phyloP scores from a whole-genome alignment of 129 eudicot species.

The Solidago caesia region DNA sequence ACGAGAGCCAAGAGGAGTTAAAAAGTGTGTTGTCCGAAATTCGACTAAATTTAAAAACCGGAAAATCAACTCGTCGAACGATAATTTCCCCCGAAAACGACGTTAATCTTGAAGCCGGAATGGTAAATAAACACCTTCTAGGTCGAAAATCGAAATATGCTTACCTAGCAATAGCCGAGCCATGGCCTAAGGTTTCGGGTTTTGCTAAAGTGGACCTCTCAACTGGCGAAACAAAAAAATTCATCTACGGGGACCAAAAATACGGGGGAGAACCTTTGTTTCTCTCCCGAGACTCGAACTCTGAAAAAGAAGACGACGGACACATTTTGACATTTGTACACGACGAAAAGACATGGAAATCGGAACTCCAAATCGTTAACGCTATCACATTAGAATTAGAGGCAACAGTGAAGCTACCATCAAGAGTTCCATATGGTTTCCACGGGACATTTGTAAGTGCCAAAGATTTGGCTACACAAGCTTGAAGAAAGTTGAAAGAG shows the following conservation, averaged over 20 bases:
- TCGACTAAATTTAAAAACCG: constrained; percentile 42
- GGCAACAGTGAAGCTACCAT: constrained; percentile 48
- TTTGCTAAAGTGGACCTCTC: constrained; percentile 48
- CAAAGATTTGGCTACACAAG: constrained; percentile 41
- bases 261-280: constrained; percentile 59
- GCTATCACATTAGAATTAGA: constrained; percentile 43
- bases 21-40: constrained; percentile 50
- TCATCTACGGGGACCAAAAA: constrained; percentile 35
- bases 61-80: constrained; percentile 42
- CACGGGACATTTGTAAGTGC: constrained; percentile 51
- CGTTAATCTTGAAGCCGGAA: constrained; percentile 56
- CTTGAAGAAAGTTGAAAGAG: constrained; percentile 6
- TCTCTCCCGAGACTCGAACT: constrained; percentile 32
- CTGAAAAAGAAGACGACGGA: constrained; percentile 46
- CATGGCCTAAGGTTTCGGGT: constrained; percentile 65
- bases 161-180: constrained; percentile 52
- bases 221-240: constrained; percentile 41
- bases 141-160: constrained; percentile 49
- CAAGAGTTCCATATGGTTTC: constrained; percentile 56
- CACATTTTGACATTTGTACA: constrained; percentile 46
- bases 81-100: constrained; percentile 33
- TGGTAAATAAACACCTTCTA: constrained; percentile 46
- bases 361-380: constrained; percentile 45
- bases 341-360: constrained; percentile 47
- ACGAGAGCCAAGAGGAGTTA: constrained; percentile 43